Percentiles rank a stretch among this genome's conserved stretches.
phyloP scores from a whole-genome alignment of 805 yeast genomes.

The Torulaspora franciscae region DNA sequence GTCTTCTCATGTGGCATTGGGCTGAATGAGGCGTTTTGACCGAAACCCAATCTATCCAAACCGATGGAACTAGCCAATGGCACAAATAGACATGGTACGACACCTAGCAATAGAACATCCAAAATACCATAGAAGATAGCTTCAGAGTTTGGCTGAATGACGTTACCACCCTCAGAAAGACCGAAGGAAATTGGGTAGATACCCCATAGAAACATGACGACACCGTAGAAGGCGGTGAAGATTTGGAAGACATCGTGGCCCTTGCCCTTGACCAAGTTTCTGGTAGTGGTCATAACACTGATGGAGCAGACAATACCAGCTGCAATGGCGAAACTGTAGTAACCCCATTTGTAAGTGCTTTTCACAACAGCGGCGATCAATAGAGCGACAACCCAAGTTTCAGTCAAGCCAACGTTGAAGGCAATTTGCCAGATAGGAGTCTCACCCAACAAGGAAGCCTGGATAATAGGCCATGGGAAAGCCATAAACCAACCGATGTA shows the following conservation, averaged over 20 bases:
- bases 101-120: slow-evolving; percentile 44
- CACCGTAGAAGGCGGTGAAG: slow-evolving; percentile 25
- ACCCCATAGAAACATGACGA: slow-evolving; percentile 42
- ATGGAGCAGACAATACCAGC: slow-evolving; percentile 21
- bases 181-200: slow-evolving; percentile 33
- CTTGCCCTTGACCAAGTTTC: slow-evolving; percentile 20
- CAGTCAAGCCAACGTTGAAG: slow-evolving; percentile 36
- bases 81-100: slow-evolving; percentile 27
- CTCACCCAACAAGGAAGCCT: slow-evolving; percentile 26
- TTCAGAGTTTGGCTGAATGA: slow-evolving; percentile 53
- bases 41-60: slow-evolving; percentile 24
- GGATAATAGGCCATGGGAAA: slow-evolving; percentile 43
- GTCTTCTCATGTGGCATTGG: slow-evolving; percentile 12
- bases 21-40: slow-evolving; percentile 12
- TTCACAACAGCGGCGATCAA: slow-evolving; percentile 43
- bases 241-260: slow-evolving; percentile 25
- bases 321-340: slow-evolving; percentile 40
- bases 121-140: slow-evolving; percentile 56
- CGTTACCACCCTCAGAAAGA: slow-evolving; percentile 57
- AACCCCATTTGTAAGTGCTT: slow-evolving; percentile 50
- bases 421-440: slow-evolving; percentile 27
- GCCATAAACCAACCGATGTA: slow-evolving; percentile 57
- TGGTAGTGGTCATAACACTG: slow-evolving; percentile 27
- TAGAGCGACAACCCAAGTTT: slow-evolving; percentile 41
- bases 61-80: slow-evolving; percentile 23